These are phyloP conservation scores for Castanea crenata DNA, from an alignment of 306 rosid species.

Conservation along the genomic window DNA sequence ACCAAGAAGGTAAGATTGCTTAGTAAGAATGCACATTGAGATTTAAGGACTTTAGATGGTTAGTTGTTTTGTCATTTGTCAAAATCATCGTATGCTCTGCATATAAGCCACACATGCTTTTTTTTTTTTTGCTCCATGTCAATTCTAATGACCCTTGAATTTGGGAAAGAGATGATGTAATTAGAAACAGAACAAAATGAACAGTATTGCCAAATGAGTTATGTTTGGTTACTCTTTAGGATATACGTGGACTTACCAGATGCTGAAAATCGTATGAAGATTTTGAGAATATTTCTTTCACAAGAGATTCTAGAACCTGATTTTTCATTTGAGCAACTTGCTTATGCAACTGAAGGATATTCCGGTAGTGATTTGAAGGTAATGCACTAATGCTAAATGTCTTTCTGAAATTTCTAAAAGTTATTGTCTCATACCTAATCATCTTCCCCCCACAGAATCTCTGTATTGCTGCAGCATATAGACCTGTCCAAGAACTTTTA, in stretches of 20 bases:
- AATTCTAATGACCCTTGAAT: not conserved
- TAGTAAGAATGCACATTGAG: not conserved
- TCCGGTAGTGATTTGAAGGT: slow-evolving; percentile 99
- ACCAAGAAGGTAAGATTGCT: slow-evolving; percentile 78
- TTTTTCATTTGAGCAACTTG: slow-evolving; percentile 76
- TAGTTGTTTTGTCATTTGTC: not conserved
- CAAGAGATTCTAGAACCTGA: slow-evolving; percentile 66
- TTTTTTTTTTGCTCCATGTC: not conserved
- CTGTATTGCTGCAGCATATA: slow-evolving; percentile 92
- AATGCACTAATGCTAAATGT: not conserved
- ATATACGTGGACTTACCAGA: slow-evolving; percentile 95
- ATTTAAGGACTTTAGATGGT: not conserved
- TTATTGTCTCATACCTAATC: slow-evolving; percentile 9
- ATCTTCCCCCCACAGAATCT: slow-evolving; percentile 67
- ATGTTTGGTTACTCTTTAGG: slow-evolving; percentile 41
- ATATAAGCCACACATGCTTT: not conserved
- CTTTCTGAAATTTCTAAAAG: not conserved
- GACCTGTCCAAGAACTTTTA: slow-evolving; percentile 92
- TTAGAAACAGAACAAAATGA: not conserved
- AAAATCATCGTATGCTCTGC: not conserved
- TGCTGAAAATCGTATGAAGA: slow-evolving; percentile 82
- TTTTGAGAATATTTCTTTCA: slow-evolving; percentile 81
- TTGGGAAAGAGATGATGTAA: not conserved
- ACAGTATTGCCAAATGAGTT: slow-evolving; percentile 12
- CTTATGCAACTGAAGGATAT: slow-evolving; percentile 85